phyloP scores from a whole-genome alignment of 2,329 filamentous ascomycete genomes.

The Exutisphaerella laricina region DNA sequence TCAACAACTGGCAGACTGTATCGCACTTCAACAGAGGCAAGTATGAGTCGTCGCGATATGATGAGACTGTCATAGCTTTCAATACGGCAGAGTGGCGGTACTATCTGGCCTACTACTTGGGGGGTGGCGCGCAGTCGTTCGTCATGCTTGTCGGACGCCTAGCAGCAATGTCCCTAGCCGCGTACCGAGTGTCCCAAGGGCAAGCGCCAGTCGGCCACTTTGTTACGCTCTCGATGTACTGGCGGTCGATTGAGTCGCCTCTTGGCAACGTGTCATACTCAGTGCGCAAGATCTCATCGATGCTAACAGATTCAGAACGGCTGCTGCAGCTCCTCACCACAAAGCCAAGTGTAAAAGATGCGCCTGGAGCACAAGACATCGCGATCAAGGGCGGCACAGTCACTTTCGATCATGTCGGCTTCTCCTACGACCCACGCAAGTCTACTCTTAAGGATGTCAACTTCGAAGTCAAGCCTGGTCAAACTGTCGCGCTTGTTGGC shows the following conservation, averaged over 20 bases:
- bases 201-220: constrained; percentile 54
- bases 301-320: constrained; percentile 61
- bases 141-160: constrained; percentile 47
- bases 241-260: constrained; percentile 46
- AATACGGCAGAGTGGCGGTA: constrained; percentile 30
- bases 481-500: constrained; percentile 57
- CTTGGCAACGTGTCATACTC: constrained; percentile 48
- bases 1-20: constrained; percentile 57
- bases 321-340: constrained; percentile 54
- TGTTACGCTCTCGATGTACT: constrained; percentile 61
- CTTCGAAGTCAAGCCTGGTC: constrained; percentile 47
- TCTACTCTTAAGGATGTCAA: constrained; percentile 47
- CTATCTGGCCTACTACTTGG: constrained; percentile 29
- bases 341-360: constrained; percentile 51
- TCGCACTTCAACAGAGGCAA: constrained; percentile 53
- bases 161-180: constrained; percentile 48
- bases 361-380: constrained; percentile 42
- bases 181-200: constrained; percentile 48
- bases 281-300: constrained; percentile 45
- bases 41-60: constrained; percentile 51
- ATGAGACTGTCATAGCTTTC: constrained; percentile 35
- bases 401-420: constrained; percentile 50
- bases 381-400: constrained; percentile 46
- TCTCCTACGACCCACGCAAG: constrained; percentile 52
- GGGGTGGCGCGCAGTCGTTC: constrained; percentile 41